Percentiles rank a stretch among this genome's conserved stretches.
Conservation (phyloP, 495 filamentous ascomycete species). For the Cercophora scortea region DNA sequence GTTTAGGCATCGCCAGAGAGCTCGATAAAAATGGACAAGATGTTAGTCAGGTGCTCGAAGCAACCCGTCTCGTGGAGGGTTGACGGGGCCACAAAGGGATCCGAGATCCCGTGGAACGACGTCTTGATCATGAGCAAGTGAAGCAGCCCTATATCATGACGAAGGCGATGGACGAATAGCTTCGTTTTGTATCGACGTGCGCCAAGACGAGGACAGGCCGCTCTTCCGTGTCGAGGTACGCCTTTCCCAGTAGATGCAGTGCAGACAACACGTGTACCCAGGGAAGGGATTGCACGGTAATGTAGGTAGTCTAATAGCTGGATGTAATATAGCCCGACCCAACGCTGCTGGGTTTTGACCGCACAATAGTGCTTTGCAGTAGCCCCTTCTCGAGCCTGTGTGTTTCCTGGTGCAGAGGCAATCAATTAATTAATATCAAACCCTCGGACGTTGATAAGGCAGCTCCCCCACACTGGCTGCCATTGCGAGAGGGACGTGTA, state of each 20-base stretch:
- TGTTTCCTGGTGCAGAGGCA: slow-evolving; percentile 19
- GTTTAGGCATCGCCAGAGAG: background rate
- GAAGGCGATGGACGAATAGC: background rate
- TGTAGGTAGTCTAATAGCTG: too few relatives aligned
- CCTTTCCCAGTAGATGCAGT: background rate
- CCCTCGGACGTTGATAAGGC: slow-evolving; percentile 13
- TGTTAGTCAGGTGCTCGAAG: background rate
- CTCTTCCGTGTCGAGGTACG: background rate
- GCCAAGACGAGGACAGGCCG: background rate
- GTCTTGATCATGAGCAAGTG: background rate
- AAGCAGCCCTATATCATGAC: too few relatives aligned
- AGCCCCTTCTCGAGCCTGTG: slow-evolving; percentile 4
- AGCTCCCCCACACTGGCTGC: slow-evolving; percentile 10
- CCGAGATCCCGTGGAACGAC: background rate
- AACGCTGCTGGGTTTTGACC: slow-evolving; percentile 4
- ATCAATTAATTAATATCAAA: slow-evolving; percentile 27
- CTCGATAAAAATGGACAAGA: background rate
- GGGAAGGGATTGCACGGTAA: too few relatives aligned
- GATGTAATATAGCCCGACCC: background rate
- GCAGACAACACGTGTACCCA: background rate
- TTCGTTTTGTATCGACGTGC: background rate
- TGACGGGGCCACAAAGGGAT: background rate
- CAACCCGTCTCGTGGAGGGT: background rate
- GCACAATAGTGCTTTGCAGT: slow-evolving; percentile 7
- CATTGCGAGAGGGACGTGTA: background rate